Evolutionary conservation across 2,329 filamentous ascomycete species (phyloP).

Genomic region (Chalara sp.): DNA sequence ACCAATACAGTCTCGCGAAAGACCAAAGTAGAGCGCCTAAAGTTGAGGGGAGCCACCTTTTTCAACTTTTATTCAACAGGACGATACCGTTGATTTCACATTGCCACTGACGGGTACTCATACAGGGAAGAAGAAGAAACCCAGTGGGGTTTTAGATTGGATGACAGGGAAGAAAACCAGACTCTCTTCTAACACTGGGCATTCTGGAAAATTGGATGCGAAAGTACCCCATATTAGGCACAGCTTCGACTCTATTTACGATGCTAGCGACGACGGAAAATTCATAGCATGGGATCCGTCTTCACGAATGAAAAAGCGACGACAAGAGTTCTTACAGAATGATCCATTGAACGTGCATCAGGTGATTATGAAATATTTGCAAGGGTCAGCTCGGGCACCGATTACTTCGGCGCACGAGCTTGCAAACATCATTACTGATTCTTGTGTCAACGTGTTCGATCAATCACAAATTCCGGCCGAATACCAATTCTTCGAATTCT

Average conservation of each 20-base stretch:
- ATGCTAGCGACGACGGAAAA: neutral
- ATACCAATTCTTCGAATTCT: conserved; percentile 3
- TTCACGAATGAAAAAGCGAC: neutral
- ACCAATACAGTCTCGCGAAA: too few relatives aligned
- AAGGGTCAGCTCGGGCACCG: neutral
- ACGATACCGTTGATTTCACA: too few relatives aligned
- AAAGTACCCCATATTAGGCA: neutral
- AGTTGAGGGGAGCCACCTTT: too few relatives aligned
- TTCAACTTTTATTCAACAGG: too few relatives aligned
- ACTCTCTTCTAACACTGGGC: neutral
- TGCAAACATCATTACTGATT: neutral
- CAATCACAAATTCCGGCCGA: neutral
- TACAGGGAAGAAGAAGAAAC: neutral
- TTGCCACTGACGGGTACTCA: too few relatives aligned
- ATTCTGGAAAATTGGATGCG: neutral
- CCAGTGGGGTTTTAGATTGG: neutral
- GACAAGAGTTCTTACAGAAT: neutral
- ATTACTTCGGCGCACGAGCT: conserved; percentile 1
- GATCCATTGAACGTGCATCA: conserved; percentile 4
- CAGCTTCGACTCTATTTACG: neutral
- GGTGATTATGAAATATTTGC: conserved; percentile 1
- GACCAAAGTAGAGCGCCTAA: too few relatives aligned
- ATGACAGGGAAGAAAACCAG: neutral
- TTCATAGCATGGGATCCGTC: neutral
- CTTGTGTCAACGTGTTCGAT: conserved; percentile 1